phyloP scores from a whole-genome alignment of 2,329 filamentous ascomycete species.

The Parafenestella ontariensis region DNA sequence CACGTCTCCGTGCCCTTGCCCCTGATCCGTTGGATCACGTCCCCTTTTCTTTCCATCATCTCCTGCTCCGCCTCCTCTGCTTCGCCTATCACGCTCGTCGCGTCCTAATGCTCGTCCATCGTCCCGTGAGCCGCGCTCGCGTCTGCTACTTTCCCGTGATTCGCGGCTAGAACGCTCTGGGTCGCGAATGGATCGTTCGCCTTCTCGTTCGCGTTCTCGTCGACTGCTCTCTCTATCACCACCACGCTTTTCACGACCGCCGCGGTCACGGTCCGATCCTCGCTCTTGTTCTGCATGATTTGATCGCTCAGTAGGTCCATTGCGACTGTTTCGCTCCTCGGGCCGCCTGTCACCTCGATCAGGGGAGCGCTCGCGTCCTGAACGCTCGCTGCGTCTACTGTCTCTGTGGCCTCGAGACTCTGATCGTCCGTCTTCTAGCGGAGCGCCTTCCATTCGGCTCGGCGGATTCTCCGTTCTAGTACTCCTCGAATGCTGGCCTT shows the following conservation, averaged over 20 bases:
- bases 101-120: slow-evolving; percentile 30
- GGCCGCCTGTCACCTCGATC: slow-evolving; percentile 33
- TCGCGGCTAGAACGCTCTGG: slow-evolving; percentile 16
- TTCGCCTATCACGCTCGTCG: slow-evolving; percentile 33
- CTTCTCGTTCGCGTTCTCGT: slow-evolving; percentile 29
- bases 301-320: slow-evolving; percentile 21
- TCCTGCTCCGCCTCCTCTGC: slow-evolving; percentile 21
- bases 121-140: slow-evolving; percentile 32
- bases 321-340: slow-evolving; percentile 37
- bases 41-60: slow-evolving; percentile 32
- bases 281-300: slow-evolving; percentile 32
- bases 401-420: slow-evolving; percentile 41
- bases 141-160: slow-evolving; percentile 28
- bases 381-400: slow-evolving; percentile 36
- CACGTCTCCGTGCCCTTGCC: slow-evolving; percentile 29
- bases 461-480: slow-evolving; percentile 26
- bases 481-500: slow-evolving; percentile 29
- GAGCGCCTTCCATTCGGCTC: slow-evolving; percentile 23
- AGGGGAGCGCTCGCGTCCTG: slow-evolving; percentile 34
- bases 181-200: slow-evolving; percentile 17
- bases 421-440: slow-evolving; percentile 32
- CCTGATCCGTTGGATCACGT: slow-evolving; percentile 31
- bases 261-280: slow-evolving; percentile 33
- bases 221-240: slow-evolving; percentile 30
- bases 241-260: slow-evolving; percentile 36